Evolutionary conservation across 2,329 filamentous ascomycete species (phyloP), one percentile per base, ranked within the genome.

Genomic region (Aspergillus uvarum): DNA sequence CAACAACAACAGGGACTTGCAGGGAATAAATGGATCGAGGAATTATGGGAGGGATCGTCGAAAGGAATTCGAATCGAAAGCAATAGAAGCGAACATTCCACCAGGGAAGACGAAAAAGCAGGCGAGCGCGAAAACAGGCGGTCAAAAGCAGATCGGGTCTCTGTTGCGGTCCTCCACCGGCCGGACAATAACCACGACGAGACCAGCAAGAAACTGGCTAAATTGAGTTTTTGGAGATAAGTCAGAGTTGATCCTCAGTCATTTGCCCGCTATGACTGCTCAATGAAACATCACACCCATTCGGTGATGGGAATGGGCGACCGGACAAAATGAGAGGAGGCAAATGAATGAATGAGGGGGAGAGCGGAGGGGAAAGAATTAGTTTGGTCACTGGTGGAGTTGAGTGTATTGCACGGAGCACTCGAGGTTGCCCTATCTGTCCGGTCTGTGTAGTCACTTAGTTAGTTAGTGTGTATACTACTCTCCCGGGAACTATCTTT

Each of bases 91-190:
- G 51, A 62, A 63, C n/a, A 44, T 44, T 44, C 38, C 38, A 44
- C 38, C 38, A 44, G 38, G 38, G 38, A 44, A 44, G 38, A 19
- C 11, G 11, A 16, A 35, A 35, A 35, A 35, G 32, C 32, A 35
- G 32, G 32, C 32, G 32, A 44, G 38, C 38, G 38, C 32, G 32
- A 35, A 44, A 44, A 44, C 54, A 62, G 59, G 62, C 62, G 59
- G 60, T 62, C 60, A 63, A 60, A 57, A 55, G 54, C 42, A 48
- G 60, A 56, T 50, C 47, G 55, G 58, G 56, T 47, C 44, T 44
- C 16, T 44, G 38, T n/a, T 44, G 38, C 38, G 38, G 38, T 44
- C 16, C 16, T 44, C 7, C 38, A 44, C 38, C 38, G 38, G 38
- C 14, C 38, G 38, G 16, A 44, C 38, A 44, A 44, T 44, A 44